Percentiles rank a stretch among this genome's conserved stretches.
Conservation (phyloP, 1,139 yeast species). For the Blastobotrys serpentis region DNA sequence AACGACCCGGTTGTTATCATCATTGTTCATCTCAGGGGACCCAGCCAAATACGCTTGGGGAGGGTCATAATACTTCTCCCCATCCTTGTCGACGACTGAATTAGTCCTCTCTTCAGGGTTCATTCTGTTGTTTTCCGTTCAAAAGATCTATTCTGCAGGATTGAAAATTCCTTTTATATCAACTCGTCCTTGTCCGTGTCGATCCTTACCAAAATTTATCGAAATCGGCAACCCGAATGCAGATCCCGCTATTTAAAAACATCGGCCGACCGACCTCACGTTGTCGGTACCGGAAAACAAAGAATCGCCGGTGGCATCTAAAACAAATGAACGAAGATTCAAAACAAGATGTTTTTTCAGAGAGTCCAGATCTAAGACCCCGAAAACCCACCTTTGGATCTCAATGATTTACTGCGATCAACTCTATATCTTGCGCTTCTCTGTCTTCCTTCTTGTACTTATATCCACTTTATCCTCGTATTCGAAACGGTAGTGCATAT, state of each 20-base stretch:
- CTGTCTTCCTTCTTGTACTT: background rate
- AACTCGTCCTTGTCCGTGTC: background rate
- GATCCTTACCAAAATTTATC: too few species aligned
- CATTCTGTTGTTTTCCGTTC: background rate
- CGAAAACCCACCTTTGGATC: too few species aligned
- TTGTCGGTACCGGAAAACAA: background rate
- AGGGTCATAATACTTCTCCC: conserved; percentile 6
- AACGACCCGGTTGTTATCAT: background rate
- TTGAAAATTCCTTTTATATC: background rate
- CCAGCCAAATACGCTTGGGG: background rate
- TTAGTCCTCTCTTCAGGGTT: background rate
- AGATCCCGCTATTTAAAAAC: background rate
- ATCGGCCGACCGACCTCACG: background rate
- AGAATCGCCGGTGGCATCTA: background rate
- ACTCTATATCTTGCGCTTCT: background rate
- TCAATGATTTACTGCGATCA: too few species aligned
- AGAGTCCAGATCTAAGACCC: background rate
- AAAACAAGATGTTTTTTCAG: background rate
- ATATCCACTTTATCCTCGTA: too few species aligned
- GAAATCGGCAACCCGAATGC: background rate
- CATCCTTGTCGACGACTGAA: conserved; percentile 3
- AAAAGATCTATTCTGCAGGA: too few species aligned
- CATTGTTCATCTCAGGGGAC: background rate
- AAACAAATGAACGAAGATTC: too few species aligned
- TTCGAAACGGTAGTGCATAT: too few species aligned